phyloP scores from a whole-genome alignment of 768 basidiomycete species.

The Kwoniella shandongensis region DNA sequence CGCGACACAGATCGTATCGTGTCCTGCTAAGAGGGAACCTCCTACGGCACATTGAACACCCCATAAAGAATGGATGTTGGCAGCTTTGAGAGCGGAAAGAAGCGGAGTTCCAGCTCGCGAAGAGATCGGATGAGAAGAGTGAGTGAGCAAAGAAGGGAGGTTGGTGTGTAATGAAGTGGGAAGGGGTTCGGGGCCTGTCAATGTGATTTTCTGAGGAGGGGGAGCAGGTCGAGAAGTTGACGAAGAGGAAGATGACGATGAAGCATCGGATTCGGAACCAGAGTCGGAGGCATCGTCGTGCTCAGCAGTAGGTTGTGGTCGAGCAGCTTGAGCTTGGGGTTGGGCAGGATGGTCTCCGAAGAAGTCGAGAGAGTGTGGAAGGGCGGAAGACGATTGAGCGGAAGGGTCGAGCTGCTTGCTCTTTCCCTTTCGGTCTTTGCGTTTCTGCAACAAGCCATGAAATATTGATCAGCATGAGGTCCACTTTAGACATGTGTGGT shows the following conservation, averaged over 20 bases:
- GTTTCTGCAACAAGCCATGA: slow-evolving; percentile 27
- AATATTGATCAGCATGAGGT: no score
- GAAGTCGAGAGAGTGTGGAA: slow-evolving; percentile 79
- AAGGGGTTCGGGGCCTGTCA: slow-evolving; percentile 44
- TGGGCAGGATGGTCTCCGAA: slow-evolving; percentile 68
- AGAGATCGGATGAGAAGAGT: slow-evolving; percentile 17
- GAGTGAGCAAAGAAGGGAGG: slow-evolving; percentile 37
- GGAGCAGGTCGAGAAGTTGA: slow-evolving; percentile 36
- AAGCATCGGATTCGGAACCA: slow-evolving; percentile 11
- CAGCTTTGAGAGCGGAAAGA: slow-evolving; percentile 25
- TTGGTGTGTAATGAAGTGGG: slow-evolving; percentile 43
- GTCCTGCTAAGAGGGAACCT: slow-evolving; percentile 52
- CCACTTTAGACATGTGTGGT: no score
- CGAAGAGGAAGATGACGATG: slow-evolving; percentile 33
- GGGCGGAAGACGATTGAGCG: not conserved
- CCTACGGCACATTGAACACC: slow-evolving; percentile 47
- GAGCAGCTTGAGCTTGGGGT: slow-evolving; percentile 59
- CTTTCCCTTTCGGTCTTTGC: slow-evolving; percentile 22
- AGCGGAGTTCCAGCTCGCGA: slow-evolving; percentile 25
- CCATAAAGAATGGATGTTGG: slow-evolving; percentile 41
- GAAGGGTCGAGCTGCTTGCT: not conserved
- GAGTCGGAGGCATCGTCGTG: slow-evolving; percentile 30
- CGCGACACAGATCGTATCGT: slow-evolving; percentile 89
- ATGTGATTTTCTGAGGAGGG: slow-evolving; percentile 48
- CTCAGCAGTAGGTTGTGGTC: slow-evolving; percentile 53